phyloP scores from a whole-genome alignment of 169 alveolate species.

The Eimeria acervulina region DNA sequence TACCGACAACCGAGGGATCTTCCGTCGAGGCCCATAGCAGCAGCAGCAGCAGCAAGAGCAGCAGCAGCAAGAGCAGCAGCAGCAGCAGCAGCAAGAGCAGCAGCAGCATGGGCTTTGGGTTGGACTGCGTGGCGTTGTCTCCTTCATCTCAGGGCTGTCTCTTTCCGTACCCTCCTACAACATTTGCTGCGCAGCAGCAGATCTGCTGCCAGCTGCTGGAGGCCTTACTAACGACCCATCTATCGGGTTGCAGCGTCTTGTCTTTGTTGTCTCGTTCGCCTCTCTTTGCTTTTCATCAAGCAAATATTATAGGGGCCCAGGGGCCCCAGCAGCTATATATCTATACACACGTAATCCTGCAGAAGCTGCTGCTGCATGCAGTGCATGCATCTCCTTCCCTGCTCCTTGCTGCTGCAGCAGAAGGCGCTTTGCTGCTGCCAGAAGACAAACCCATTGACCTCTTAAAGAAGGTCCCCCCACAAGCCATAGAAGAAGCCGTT shows the following conservation, averaged over 20 bases:
- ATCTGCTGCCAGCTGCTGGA: conserved; percentile 35
- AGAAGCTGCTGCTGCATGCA: conserved; percentile 67
- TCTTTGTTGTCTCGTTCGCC: not conserved
- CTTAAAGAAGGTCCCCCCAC: not conserved
- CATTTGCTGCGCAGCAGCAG: conserved; percentile 39
- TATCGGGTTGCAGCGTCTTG: not conserved
- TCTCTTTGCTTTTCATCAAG: not conserved
- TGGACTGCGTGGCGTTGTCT: not conserved
- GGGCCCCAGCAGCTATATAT: conserved; percentile 1
- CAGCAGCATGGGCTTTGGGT: not conserved
- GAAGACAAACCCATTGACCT: not conserved
- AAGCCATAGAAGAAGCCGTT: conserved; percentile 38
- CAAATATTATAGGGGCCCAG: not conserved
- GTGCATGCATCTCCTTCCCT: conserved; percentile 27
- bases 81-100: not conserved
- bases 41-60: not conserved
- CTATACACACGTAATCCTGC: not conserved
- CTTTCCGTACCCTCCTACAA: conserved; percentile 20
- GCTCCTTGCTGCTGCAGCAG: conserved; percentile 72
- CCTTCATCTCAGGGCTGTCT: not conserved
- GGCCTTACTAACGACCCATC: not conserved
- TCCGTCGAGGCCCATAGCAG: not conserved
- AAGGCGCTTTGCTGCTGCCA: conserved; percentile 37
- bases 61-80: conserved; percentile 16
- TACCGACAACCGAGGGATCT: not conserved